Base-by-base conservation (phyloP, 2,329 filamentous ascomycete genomes). In the Scytalidium sp. region DNA sequence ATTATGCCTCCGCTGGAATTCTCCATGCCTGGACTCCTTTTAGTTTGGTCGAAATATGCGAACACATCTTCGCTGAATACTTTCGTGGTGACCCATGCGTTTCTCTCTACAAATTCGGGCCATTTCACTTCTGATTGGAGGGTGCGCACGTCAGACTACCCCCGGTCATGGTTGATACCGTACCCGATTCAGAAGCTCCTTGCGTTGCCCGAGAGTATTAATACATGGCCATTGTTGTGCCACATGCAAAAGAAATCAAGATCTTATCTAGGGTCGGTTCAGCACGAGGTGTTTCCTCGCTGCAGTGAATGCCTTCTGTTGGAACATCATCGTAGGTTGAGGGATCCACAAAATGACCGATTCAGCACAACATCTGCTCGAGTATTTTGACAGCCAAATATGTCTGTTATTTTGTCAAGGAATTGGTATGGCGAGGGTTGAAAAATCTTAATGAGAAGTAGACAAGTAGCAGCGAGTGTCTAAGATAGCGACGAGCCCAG, bases 101-200 rank as follows among this genome's bases (percentile, higher is more conserved):
- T 81, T 17, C 89, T 75, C 66, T 89, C 85, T 9, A 88, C 67
- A 0, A 88, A 85, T 29, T 70, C 75, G 52, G 83, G 78, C 63
- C 88, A 87, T 1, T 89, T 70, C 10, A 84, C 80, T 47, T 85
- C 79, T 1, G 85, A 80, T 56, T 85, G 84, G 50, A 75, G 71
- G 46, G 89, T 85, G 21, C 79, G 80, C 11, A 90, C 70, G 56
- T 86, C 84, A 55, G 89, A 90, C 47, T n/a, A 90, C 83, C 55
- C 84, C 81, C 2, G 85, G 85, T 19, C 86, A 75, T 4, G 79
- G 80, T 65, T 89, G 85, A n/a, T n/a, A n/a, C n/a, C n/a, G 58
- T 89, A 87, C 2, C 86, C 85, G 62, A 89, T 88, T 48, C 80
- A 74, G 17, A 88, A 87, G 84, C 15, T 86, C 86, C 61, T 89